Conservation (phyloP, 441 rosid species). For the Brassica hybrid region DNA sequence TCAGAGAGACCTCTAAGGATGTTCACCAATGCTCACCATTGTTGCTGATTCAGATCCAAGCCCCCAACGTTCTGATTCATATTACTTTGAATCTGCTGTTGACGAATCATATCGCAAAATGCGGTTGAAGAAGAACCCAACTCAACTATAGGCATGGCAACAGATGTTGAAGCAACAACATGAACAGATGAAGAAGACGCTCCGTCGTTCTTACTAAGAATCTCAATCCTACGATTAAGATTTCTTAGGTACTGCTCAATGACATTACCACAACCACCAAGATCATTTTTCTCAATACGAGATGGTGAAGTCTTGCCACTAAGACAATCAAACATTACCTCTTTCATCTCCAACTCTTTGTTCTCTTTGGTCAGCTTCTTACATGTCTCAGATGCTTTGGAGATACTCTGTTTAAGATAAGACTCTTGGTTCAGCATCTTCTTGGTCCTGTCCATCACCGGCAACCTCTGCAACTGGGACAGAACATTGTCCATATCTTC, state of each 20-base stretch:
- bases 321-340: slow-evolving; percentile 20
- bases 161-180: not conserved
- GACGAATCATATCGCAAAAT: slow-evolving; percentile 6
- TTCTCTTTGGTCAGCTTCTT: slow-evolving; percentile 24
- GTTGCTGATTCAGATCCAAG: slow-evolving; percentile 28
- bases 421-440: slow-evolving; percentile 63
- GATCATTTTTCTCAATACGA: not conserved
- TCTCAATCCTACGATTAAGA: slow-evolving; percentile 12
- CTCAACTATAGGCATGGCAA: slow-evolving; percentile 9
- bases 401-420: slow-evolving; percentile 51
- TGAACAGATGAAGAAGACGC: not conserved
- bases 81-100: not conserved
- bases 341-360: slow-evolving; percentile 20
- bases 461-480: slow-evolving; percentile 46
- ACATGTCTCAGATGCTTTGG: not conserved
- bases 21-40: slow-evolving; percentile 15
- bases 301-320: not conserved
- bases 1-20: not conserved
- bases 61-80: not conserved
- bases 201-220: slow-evolving; percentile 4
- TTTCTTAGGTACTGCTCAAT: slow-evolving; percentile 22
- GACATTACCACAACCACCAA: slow-evolving; percentile 1
- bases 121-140: slow-evolving; percentile 8
- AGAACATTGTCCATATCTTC: slow-evolving; percentile 38
- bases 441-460: slow-evolving; percentile 56